Percentiles rank a stretch among this genome's conserved stretches.
Conservation (phyloP, 345 rosid genomes). For the Corchorus capsularis region DNA sequence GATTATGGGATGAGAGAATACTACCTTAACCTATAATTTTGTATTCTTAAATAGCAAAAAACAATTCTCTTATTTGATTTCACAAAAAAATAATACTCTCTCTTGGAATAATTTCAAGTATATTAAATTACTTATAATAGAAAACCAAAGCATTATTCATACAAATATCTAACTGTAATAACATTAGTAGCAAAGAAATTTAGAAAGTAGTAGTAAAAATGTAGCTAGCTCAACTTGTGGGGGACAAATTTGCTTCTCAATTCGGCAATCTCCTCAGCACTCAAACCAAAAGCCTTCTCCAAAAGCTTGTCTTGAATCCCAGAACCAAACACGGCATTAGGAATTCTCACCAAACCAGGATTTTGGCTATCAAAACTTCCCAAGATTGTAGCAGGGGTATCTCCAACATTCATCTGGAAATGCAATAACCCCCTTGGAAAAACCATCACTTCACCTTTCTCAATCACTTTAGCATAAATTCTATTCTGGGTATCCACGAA, state of each 20-base stretch:
- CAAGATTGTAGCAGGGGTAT: slow-evolving; percentile 55
- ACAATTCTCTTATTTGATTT: too few species aligned
- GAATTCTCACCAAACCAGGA: slow-evolving; percentile 66
- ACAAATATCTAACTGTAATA: not conserved
- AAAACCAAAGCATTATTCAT: not conserved
- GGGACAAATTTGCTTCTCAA: slow-evolving; percentile 60
- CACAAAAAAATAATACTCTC: too few species aligned
- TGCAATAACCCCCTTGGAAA: slow-evolving; percentile 78
- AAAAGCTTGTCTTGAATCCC: slow-evolving; percentile 61
- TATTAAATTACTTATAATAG: too few species aligned
- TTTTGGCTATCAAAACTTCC: slow-evolving; percentile 78
- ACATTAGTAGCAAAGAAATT: not conserved
- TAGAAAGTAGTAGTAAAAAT: not conserved
- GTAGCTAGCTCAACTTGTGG: slow-evolving; percentile 17
- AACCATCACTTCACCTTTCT: slow-evolving; percentile 85
- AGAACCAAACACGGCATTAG: slow-evolving; percentile 73
- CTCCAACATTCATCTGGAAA: slow-evolving; percentile 89
- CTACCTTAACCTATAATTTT: too few species aligned
- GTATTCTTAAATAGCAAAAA: too few species aligned
- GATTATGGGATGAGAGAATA: too few species aligned
- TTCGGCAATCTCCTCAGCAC: slow-evolving; percentile 52
- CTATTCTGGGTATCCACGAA: slow-evolving; percentile 66
- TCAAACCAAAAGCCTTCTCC: slow-evolving; percentile 81
- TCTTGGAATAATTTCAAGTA: too few species aligned
- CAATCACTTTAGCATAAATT: slow-evolving; percentile 66